These are phyloP conservation scores for Vinca minor DNA, from an alignment of 257 asterid species.

Conservation along the genomic window DNA sequence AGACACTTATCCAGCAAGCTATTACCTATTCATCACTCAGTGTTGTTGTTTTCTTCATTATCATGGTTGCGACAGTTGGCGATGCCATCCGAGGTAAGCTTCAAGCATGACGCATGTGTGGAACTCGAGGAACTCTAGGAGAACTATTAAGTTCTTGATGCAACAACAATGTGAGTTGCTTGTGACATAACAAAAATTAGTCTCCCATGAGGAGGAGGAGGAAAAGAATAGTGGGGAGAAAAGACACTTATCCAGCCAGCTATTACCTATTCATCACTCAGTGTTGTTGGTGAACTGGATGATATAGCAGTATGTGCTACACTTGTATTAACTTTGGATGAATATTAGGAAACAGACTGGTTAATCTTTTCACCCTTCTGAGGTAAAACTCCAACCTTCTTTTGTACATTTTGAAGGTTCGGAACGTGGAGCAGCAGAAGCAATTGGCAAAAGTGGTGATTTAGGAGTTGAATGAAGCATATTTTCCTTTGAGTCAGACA, in stretches of 20 bases:
- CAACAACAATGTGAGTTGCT: constrained; percentile 83
- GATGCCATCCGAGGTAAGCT: constrained; percentile 74
- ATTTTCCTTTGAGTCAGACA: constrained; percentile 49
- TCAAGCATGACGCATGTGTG: constrained; percentile 95
- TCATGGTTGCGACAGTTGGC: constrained; percentile 61
- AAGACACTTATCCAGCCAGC: background rate
- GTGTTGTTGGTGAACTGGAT: constrained; percentile 53
- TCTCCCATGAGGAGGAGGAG: background rate
- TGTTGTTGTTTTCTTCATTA: too few species aligned
- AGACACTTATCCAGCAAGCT: background rate
- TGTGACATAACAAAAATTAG: constrained; percentile 16
- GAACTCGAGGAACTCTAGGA: constrained; percentile 92
- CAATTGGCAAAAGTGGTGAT: constrained; percentile 28
- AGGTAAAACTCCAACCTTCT: constrained; percentile 39
- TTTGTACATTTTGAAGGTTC: constrained; percentile 42
- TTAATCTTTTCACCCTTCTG: constrained; percentile 56
- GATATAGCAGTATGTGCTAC: constrained; percentile 43
- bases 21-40: constrained; percentile 95
- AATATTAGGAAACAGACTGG: constrained; percentile 39
- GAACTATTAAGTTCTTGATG: constrained; percentile 99
- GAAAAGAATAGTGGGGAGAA: background rate
- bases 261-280: constrained; percentile 94
- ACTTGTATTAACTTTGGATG: constrained; percentile 52
- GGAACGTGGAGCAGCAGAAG: constrained; percentile 29
- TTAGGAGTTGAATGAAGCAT: constrained; percentile 36